A percentile compares a stretch with the other conserved stretches of the same genome.
Evolutionary conservation across 2,329 filamentous ascomycete species (phyloP).

Genomic region (Fusarium euwallaceae): DNA sequence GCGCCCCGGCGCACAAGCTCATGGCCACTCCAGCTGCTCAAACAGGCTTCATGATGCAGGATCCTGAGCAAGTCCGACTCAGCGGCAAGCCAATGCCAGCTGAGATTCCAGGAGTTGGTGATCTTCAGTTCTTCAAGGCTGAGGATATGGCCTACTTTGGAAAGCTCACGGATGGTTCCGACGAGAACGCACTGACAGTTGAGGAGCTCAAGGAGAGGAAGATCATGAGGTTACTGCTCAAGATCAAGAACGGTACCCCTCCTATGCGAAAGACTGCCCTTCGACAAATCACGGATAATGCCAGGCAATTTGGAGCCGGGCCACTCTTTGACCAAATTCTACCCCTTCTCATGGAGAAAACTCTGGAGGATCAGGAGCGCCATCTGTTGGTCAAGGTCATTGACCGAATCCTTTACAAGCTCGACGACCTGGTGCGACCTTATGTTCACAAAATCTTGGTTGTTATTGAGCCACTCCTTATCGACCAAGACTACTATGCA

Average conservation of each 20-base stretch:
- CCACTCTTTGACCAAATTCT: constrained; percentile 97
- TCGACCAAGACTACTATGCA: constrained; percentile 99
- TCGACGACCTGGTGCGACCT: constrained; percentile 94
- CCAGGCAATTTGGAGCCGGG: constrained; percentile 93
- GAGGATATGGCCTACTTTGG: constrained; percentile 99
- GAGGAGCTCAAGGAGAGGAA: constrained; percentile 98
- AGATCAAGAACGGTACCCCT: constrained; percentile 99
- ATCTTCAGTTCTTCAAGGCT: constrained; percentile 97
- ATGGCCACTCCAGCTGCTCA: constrained; percentile 81
- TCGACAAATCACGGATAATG: constrained; percentile 97
- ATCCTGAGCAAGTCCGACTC: constrained; percentile 85
- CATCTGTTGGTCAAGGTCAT: constrained; percentile 99
- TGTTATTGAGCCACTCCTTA: constrained; percentile 98
- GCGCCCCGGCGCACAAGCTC: constrained; percentile 80
- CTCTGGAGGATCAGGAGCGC: constrained; percentile 95
- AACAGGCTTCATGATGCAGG: constrained; percentile 96
- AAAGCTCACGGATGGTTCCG: constrained; percentile 93
- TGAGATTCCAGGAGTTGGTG: constrained; percentile 95
- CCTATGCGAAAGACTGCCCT: constrained; percentile 99
- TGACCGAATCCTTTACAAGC: constrained; percentile 97
- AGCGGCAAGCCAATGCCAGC: constrained; percentile 93
- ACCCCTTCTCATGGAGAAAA: constrained; percentile 97
- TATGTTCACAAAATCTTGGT: constrained; percentile 99
- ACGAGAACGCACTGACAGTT: constrained; percentile 91
- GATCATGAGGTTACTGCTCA: constrained; percentile 95